phyloP scores from a whole-genome alignment of 2,329 filamentous ascomycete genomes.

The Fusarium sp. region DNA sequence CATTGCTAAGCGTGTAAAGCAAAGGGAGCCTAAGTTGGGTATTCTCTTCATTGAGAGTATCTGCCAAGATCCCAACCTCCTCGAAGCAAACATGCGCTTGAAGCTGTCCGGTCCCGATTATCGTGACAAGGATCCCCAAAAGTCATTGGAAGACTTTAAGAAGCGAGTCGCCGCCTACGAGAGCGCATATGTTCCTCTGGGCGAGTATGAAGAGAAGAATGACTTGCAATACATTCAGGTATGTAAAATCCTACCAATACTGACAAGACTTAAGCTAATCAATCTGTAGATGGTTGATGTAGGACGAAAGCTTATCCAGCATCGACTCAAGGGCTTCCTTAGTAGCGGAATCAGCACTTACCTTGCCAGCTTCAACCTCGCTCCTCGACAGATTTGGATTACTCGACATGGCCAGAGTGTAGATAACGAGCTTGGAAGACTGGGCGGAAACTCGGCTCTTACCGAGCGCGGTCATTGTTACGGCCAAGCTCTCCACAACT shows the following conservation, averaged over 20 bases:
- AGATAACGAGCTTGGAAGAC: slow-evolving; percentile 88
- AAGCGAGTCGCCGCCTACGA: slow-evolving; percentile 92
- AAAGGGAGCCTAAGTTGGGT: slow-evolving; percentile 85
- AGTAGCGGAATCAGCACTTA: slow-evolving; percentile 94
- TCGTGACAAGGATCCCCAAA: slow-evolving; percentile 87
- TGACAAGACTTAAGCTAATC: slow-evolving; percentile 41
- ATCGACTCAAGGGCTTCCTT: slow-evolving; percentile 91
- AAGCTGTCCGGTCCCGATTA: slow-evolving; percentile 98
- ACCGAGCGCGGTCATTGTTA: slow-evolving; percentile 85
- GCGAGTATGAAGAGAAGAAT: slow-evolving; percentile 88
- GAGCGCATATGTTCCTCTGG: slow-evolving; percentile 90
- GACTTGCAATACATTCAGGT: slow-evolving; percentile 93
- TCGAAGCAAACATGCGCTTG: slow-evolving; percentile 96
- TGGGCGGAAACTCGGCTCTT: slow-evolving; percentile 89
- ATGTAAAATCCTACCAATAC: slow-evolving; percentile 28
- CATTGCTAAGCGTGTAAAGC: slow-evolving; percentile 84
- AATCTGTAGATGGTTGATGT: slow-evolving; percentile 86
- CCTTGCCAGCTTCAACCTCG: slow-evolving; percentile 94
- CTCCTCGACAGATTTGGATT: slow-evolving; percentile 97
- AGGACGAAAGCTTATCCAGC: slow-evolving; percentile 90
- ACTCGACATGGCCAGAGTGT: slow-evolving; percentile 91
- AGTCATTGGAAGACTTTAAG: slow-evolving; percentile 90
- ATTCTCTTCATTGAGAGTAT: slow-evolving; percentile 96
- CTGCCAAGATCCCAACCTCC: slow-evolving; percentile 83
- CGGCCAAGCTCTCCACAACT: slow-evolving; percentile 80